Evolutionary conservation across 345 rosid genomes (phyloP), one percentile per base, ranked within the genome.

Genomic region (Combretum micranthum): DNA sequence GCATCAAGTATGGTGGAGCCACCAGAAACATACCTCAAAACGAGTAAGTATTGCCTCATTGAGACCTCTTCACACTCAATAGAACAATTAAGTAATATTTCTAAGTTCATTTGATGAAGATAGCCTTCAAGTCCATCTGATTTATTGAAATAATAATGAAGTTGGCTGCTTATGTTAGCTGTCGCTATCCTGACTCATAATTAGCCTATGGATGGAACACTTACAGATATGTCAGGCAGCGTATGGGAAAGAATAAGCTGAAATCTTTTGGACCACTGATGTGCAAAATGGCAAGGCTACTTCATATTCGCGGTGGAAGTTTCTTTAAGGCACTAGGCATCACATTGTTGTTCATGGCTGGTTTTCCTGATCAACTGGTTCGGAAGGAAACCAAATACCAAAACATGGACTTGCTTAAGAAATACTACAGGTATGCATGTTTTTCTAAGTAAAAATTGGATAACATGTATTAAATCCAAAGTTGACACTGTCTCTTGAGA

Each of bases 1-100:
- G 87, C 72, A 79, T 82, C 12, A 82, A 82, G 68, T 82, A 82
- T 42, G 87, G 87, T 47, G 87, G 87, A 52, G 79, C 78, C 51
- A 76, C 87, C 4, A 72, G 87, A 70, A 82, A 82, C 60, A 78
- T 76, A 55, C 87, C 87, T 18, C 84, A 82, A 61, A 82, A 79
- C 50, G 82, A 82, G 87, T 82, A 62, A 72, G 75, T 60, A 11
- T 13, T 20, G 20, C 17, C 56, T 42, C 15, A 13, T 20, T 13
- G 15, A 3, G 7, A 25, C 1, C 32, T 21, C 9, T 4, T 32
- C 39, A 32, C 9, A 32, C 39, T 32, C 9, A 7, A 2, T 25
- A 5, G 5, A 32, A 32, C 39, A 32, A 32, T 32, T 7, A 32
- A 32, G 39, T 11, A 32, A 32, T 32, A 32, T 7, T 32, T 32